These are phyloP conservation scores for Globisporangium viniferum DNA, from an alignment of 352 stramenopile species.

Conservation along the genomic window DNA sequence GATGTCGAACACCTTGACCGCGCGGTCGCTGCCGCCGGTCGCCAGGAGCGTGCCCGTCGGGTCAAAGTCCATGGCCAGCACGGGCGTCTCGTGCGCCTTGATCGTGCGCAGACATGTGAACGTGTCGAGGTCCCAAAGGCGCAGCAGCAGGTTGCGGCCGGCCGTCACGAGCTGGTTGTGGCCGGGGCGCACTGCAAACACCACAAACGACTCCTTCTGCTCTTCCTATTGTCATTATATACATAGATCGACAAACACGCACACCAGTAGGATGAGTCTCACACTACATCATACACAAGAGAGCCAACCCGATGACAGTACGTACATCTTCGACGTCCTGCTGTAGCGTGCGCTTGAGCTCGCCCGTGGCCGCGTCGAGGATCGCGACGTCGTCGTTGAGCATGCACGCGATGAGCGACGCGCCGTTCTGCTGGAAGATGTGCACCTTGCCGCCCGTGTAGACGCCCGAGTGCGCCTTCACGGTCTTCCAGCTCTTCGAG, in stretches of 20 bases:
- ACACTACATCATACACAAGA: not conserved
- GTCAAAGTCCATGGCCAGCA: conserved; percentile 88
- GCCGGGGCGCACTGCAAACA: conserved; percentile 69
- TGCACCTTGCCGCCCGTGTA: conserved; percentile 84
- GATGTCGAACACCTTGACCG: conserved; percentile 94
- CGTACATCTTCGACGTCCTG: conserved; percentile 60
- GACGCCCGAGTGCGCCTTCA: conserved; percentile 74
- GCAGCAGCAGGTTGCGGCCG: conserved; percentile 79
- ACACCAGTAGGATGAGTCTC: not conserved
- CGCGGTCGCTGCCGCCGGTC: conserved; percentile 95
- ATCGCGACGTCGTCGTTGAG: conserved; percentile 82
- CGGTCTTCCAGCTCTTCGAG: conserved; percentile 76
- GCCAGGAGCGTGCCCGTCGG: conserved; percentile 91
- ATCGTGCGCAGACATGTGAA: conserved; percentile 76
- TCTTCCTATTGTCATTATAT: conserved; percentile 36
- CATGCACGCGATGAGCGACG: conserved; percentile 64
- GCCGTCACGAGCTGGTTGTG: conserved; percentile 84
- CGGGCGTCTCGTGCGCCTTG: conserved; percentile 72
- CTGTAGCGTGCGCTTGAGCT: conserved; percentile 72
- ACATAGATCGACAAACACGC: not conserved
- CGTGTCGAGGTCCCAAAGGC: conserved; percentile 83
- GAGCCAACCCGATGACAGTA: not conserved
- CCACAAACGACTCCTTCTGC: conserved; percentile 80
- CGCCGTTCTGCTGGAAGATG: conserved; percentile 37
- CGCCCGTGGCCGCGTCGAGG: conserved; percentile 63